Conservation (phyloP, 331 rosid genomes). For the Acacia pycnantha region DNA sequence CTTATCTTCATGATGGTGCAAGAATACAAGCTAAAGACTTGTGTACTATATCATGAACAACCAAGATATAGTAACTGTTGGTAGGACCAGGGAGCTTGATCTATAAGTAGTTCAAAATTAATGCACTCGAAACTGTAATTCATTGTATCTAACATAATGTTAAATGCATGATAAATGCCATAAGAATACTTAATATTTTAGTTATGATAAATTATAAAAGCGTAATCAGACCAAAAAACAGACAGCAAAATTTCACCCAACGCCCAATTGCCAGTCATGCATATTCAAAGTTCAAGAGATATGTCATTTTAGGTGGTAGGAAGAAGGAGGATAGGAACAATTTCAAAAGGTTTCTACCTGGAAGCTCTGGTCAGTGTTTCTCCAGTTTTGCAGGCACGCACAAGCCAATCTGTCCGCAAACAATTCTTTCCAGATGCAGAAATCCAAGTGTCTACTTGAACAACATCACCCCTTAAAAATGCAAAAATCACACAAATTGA, state of each 20-base stretch:
- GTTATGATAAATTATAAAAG: neutral
- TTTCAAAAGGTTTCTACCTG: constrained; percentile 50
- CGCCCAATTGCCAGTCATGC: constrained; percentile 3
- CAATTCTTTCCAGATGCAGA: constrained; percentile 79
- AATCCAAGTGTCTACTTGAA: constrained; percentile 95
- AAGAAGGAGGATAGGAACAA: neutral
- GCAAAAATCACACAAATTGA: constrained; percentile 27
- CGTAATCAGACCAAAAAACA: neutral
- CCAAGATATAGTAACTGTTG: neutral
- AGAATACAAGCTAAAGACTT: neutral
- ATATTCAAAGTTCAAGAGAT: constrained; percentile 18
- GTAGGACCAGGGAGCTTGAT: constrained; percentile 5
- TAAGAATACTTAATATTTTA: constrained; percentile 9
- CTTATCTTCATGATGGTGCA: neutral
- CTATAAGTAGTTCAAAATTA: neutral
- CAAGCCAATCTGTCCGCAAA: constrained; percentile 96
- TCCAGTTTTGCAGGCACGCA: constrained; percentile 75
- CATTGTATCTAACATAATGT: neutral
- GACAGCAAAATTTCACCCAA: constrained; percentile 5
- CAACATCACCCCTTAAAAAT: constrained; percentile 84
- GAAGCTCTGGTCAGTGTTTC: constrained; percentile 83
- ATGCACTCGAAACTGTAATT: constrained; percentile 12
- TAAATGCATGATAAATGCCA: neutral
- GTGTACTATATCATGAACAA: neutral
- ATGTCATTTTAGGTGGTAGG: constrained; percentile 16